Evolutionary conservation across 192 early-diverging fungal genomes (phyloP), one percentile per base, ranked within the genome.

Genomic region (Gaertneriomyces sp.): DNA sequence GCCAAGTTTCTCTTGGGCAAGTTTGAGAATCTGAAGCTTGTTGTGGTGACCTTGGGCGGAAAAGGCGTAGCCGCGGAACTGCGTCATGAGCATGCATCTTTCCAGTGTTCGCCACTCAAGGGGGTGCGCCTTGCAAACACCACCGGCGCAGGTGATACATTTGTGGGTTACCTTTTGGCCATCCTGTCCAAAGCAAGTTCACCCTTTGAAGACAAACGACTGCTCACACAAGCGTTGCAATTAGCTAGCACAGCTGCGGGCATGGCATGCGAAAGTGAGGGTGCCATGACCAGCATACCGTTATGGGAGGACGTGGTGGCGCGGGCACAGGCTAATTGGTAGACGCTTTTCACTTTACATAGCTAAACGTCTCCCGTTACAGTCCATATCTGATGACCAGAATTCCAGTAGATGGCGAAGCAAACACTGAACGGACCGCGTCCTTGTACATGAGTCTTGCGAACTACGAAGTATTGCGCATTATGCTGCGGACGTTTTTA

Each of bases 91-190:
- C n/a, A n/a, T n/a, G n/a, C n/a, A n/a, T n/a, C 77, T 50, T 57
- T 61, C 6, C 63, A 81, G 51, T 67, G 76, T 1, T 63, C 76
- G 19, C 75, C 78, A 6, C 77, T 82, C 53, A 68, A 70, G 11
- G 38, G 66, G 7, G 80, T 85, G 45, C 81, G 78, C 17, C 79
- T 88, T 7, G 88, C 86, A 44, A 88, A 90, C 66, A 84, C 87
- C 12, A 81, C 77, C 5, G 81, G 74, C 40, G 81, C 81, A 4
- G 73, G 70, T 38, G 78, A 75, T 65, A 69, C 65, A 56, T 79
- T 88, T 58, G 75, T 88, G 77, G 90, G 90, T 4, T 91, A 85
- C 70, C 87, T 89, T 68, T 62, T 90, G 40, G 77, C 83, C 6
- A 64, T 77, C 7, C 74, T 88, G 38, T 20, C n/a, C 0, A 5